Evolutionary conservation across 345 rosid genomes (phyloP).

Genomic region (Ceriops zippeliana): DNA sequence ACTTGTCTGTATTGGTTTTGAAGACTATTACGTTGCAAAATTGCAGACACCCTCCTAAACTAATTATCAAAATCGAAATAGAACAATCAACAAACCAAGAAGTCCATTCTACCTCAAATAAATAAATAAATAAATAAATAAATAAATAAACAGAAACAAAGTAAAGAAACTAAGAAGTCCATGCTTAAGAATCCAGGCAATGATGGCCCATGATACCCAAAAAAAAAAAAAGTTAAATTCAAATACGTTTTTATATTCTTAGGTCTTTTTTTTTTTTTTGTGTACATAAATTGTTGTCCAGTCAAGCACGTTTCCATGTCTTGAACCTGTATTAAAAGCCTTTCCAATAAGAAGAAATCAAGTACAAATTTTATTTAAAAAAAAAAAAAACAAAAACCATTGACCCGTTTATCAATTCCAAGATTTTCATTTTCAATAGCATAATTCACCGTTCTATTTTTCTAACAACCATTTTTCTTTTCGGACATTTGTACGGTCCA

Average conservation of each 20-base stretch:
- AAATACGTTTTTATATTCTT: conserved; percentile 12
- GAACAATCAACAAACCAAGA: background rate
- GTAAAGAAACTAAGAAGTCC: background rate
- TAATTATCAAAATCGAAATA: background rate
- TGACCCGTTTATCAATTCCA: background rate
- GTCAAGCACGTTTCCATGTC: conserved; percentile 36
- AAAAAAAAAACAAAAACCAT: background rate
- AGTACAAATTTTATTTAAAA: background rate
- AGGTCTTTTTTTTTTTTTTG: background rate
- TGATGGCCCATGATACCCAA: conserved; percentile 6
- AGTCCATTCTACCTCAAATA: background rate
- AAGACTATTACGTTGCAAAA: background rate
- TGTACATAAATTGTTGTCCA: conserved; percentile 9
- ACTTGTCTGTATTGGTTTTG: conserved; percentile 3
- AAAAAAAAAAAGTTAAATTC: background rate
- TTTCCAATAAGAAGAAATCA: background rate
- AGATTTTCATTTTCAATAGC: background rate
- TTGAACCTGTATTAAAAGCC: background rate
- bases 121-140: background rate
- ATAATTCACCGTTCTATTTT: background rate
- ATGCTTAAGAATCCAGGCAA: conserved; percentile 12
- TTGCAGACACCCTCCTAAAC: background rate
- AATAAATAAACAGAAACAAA: too few relatives aligned
- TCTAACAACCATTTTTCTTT: background rate
- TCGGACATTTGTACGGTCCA: background rate